Conservation (phyloP, 768 basidiomycete genomes). For the Suillus lakei region DNA sequence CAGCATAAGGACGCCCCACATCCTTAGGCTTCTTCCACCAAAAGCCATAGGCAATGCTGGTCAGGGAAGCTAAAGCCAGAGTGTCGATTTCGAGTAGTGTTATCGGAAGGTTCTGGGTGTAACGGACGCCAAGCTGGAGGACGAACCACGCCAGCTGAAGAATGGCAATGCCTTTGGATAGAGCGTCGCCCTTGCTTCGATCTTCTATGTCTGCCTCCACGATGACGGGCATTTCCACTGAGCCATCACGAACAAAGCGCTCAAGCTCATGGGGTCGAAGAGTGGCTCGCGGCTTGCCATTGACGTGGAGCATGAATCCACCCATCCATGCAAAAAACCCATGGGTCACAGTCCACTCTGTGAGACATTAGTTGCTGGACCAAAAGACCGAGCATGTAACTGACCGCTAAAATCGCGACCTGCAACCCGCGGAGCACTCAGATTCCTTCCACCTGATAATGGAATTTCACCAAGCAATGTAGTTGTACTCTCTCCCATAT, state of each 20-base stretch:
- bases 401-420: neutral
- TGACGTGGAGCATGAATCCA: constrained; percentile 20
- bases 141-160: constrained; percentile 43
- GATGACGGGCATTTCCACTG: constrained; percentile 15
- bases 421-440: neutral
- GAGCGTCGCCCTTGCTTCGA: constrained; percentile 25
- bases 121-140: constrained; percentile 34
- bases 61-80: constrained; percentile 37
- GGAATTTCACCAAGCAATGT: neutral
- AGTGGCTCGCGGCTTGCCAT: constrained; percentile 3
- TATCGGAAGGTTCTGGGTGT: constrained; percentile 27
- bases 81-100: constrained; percentile 60
- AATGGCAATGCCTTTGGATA: constrained; percentile 41
- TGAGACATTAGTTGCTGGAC: neutral
- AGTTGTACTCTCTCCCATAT: neutral
- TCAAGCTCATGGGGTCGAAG: neutral
- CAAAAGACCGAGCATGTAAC: neutral
- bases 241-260: neutral
- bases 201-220: neutral
- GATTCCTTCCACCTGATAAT: neutral
- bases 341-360: constrained; percentile 16
- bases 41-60: constrained; percentile 32
- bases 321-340: constrained; percentile 27
- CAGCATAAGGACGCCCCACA: constrained; percentile 23
- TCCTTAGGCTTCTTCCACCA: constrained; percentile 49